These are phyloP conservation scores for Gentiana straminea DNA, from an alignment of 257 asterid genomes.

Conservation along the genomic window DNA sequence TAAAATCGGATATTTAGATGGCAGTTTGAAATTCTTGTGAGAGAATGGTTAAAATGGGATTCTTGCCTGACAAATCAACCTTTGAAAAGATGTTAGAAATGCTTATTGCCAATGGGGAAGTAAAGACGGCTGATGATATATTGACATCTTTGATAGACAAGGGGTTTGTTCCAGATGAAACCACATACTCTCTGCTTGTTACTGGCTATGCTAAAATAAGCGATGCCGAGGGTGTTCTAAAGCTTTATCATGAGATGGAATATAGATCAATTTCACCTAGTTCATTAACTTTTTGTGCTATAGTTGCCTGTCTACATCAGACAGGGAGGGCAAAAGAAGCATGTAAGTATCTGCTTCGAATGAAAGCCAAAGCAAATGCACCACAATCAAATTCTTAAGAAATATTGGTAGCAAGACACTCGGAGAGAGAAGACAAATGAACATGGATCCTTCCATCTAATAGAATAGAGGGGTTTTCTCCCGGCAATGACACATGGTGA, in stretches of 20 bases:
- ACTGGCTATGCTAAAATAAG: slow-evolving; percentile 47
- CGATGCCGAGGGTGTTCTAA: slow-evolving; percentile 34
- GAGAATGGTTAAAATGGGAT: slow-evolving; percentile 34
- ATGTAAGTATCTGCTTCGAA: slow-evolving; percentile 23
- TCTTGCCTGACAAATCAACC: slow-evolving; percentile 39
- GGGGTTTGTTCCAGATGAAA: slow-evolving; percentile 46
- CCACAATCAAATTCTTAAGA: slow-evolving; percentile 28
- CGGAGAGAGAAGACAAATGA: slow-evolving; percentile 22
- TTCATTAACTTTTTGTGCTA: slow-evolving; percentile 22
- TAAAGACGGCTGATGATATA: slow-evolving; percentile 46
- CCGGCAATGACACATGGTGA: no score
- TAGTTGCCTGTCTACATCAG: slow-evolving; percentile 34
- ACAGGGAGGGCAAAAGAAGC: slow-evolving; percentile 52
- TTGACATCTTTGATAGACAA: slow-evolving; percentile 49
- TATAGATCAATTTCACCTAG: slow-evolving; percentile 38
- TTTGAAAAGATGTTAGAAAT: slow-evolving; percentile 38
- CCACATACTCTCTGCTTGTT: slow-evolving; percentile 41
- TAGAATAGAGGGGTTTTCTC: no score
- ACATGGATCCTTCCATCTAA: no score
- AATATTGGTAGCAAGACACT: slow-evolving; percentile 23
- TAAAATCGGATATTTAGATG: slow-evolving; percentile 35
- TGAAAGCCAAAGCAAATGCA: slow-evolving; percentile 26
- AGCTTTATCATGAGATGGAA: slow-evolving; percentile 66
- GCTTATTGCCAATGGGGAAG: slow-evolving; percentile 42
- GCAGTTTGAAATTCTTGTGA: slow-evolving; percentile 47